Evolutionary conservation across 306 rosid genomes (phyloP).

Genomic region (Quercus aquifolioides): DNA sequence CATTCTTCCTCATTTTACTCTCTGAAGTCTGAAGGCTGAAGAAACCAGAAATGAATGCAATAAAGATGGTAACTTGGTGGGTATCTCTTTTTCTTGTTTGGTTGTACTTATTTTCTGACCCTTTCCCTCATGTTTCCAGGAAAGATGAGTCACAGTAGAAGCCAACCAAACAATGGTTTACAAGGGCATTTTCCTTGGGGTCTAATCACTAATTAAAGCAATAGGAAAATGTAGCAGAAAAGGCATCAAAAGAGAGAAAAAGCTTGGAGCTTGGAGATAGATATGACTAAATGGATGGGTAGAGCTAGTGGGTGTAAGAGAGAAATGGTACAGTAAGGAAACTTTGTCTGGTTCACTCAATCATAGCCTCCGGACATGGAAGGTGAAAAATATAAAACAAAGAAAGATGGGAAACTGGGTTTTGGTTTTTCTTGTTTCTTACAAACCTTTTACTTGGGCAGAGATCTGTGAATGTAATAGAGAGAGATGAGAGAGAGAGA

Average conservation of each 20-base stretch:
- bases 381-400: slow-evolving; percentile 27
- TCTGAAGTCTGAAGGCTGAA: slow-evolving; percentile 23
- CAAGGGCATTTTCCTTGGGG: slow-evolving; percentile 14
- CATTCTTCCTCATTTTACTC: slow-evolving; percentile 86
- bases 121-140: slow-evolving; percentile 33
- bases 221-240: slow-evolving; percentile 2
- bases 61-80: slow-evolving; percentile 17
- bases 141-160: slow-evolving; percentile 35
- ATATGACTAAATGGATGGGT: slow-evolving; percentile 17
- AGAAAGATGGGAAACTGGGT: slow-evolving; percentile 11
- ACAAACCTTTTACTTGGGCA: slow-evolving; percentile 30
- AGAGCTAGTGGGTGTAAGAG: slow-evolving; percentile 8
- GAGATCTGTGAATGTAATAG: slow-evolving; percentile 30
- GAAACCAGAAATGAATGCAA: slow-evolving; percentile 15
- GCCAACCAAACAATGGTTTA: slow-evolving; percentile 6
- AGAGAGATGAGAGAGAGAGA: slow-evolving; percentile 8
- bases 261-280: slow-evolving; percentile 50
- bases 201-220: slow-evolving; percentile 9
- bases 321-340: slow-evolving; percentile 33
- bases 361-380: slow-evolving; percentile 45
- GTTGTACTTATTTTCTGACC: slow-evolving; percentile 16
- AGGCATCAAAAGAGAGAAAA: slow-evolving; percentile 14
- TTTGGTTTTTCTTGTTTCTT: slow-evolving; percentile 23
- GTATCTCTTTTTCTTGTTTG: neutral
- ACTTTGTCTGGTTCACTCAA: slow-evolving; percentile 57